phyloP scores from a whole-genome alignment of 1,284 basidiomycete species.

The Leccinum solheimii region DNA sequence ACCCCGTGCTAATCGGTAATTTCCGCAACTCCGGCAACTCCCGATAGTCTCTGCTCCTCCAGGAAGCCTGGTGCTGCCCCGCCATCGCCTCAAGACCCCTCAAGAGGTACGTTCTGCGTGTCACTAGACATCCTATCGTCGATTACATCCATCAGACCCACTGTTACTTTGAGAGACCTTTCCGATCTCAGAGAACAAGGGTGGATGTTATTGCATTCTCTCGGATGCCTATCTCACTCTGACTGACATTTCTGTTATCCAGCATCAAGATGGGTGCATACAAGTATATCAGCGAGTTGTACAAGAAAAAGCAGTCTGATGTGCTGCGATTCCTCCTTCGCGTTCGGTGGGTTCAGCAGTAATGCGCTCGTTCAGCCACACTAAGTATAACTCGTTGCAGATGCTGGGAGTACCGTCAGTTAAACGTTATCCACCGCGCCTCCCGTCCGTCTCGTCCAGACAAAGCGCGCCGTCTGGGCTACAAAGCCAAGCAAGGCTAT shows the following conservation, averaged over 20 bases:
- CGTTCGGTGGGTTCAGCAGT: slow-evolving; percentile 67
- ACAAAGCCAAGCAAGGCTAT: slow-evolving; percentile 99
- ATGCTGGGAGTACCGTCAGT: slow-evolving; percentile 99
- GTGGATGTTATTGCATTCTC: slow-evolving; percentile 27
- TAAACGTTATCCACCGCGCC: slow-evolving; percentile 98
- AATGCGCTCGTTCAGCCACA: background rate
- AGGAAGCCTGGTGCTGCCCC: background rate
- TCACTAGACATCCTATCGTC: slow-evolving; percentile 3
- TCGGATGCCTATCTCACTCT: slow-evolving; percentile 25
- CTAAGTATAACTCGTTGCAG: slow-evolving; percentile 42
- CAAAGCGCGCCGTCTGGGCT: slow-evolving; percentile 98
- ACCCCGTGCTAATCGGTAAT: slow-evolving; percentile 19
- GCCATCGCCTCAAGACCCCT: slow-evolving; percentile 20
- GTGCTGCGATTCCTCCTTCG: slow-evolving; percentile 98
- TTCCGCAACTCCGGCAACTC: slow-evolving; percentile 24
- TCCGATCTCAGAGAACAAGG: slow-evolving; percentile 17
- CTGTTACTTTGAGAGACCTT: slow-evolving; percentile 10
- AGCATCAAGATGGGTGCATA: slow-evolving; percentile 78
- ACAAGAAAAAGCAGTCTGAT: slow-evolving; percentile 96
- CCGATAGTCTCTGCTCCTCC: slow-evolving; percentile 14
- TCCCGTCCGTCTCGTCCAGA: slow-evolving; percentile 98
- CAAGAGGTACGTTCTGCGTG: slow-evolving; percentile 32
- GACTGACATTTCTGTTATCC: slow-evolving; percentile 15
- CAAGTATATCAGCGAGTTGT: slow-evolving; percentile 97
- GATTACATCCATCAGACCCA: slow-evolving; percentile 1